phyloP scores from a whole-genome alignment of 805 yeast species.

The Kregervanrija fluxuum region DNA sequence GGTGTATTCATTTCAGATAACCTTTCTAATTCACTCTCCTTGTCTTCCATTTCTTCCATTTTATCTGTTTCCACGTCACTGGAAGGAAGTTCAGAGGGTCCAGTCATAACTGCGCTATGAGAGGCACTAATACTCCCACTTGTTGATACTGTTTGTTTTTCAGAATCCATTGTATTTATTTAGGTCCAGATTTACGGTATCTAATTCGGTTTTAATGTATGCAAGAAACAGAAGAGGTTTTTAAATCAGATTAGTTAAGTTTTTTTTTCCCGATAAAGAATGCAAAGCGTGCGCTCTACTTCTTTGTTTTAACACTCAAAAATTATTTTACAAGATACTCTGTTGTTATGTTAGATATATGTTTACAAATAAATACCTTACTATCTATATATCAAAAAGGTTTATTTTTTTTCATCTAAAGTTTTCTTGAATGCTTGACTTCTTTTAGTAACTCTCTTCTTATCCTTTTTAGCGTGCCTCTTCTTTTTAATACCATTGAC shows the following conservation, averaged over 20 bases:
- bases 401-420: constrained; percentile 1
- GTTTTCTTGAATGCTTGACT: constrained; percentile 30
- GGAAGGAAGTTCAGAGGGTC: constrained; percentile 19
- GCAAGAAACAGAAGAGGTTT: no score
- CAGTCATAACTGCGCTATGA: no score
- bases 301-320: neutral
- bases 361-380: neutral
- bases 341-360: neutral
- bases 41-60: constrained; percentile 54
- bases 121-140: no score
- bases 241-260: neutral
- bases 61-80: constrained; percentile 92
- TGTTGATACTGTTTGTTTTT: no score
- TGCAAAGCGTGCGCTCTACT: neutral
- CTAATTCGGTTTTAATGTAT: no score
- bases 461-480: constrained; percentile 49
- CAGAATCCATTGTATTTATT: no score
- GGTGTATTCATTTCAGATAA: constrained; percentile 17
- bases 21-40: constrained; percentile 42
- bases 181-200: no score
- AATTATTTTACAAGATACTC: neutral
- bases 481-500: constrained; percentile 60
- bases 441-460: constrained; percentile 47
- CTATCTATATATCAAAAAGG: neutral
- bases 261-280: no score